Evolutionary conservation across 345 rosid species (phyloP), one percentile per base, ranked within the genome.

Genomic region (Zanthoxylum bungeanum): DNA sequence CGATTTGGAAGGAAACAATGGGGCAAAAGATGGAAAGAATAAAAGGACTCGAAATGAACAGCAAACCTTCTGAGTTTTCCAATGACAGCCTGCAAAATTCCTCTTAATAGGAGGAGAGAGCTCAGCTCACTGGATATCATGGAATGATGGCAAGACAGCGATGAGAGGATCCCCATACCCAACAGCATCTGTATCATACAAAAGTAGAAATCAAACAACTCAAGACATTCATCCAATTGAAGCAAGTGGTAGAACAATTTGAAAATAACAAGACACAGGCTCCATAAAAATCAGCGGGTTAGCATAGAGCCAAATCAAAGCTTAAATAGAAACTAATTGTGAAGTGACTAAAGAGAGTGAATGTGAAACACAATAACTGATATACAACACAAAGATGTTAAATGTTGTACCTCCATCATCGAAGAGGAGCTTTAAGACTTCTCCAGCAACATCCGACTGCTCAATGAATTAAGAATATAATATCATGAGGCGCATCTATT

Each of bases 371-470:
- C 8, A 31, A 50, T 53, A 34, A 68, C 9, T 61, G 33, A 56
- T 27, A 47, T 25, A 31, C 25, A 44, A 17, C 28, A 68, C 66
- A 55, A 56, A 42, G 69, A 65, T 7, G 60, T 42, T n/a, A 12
- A 64, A 67, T 60, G 63, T 34, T 71, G 28, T 87, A 95, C 99
- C 98, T 92, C 96, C 98, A 51, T 92, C 96, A 61, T 85, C 75
- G 25, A 86, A 80, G 64, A 95, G 88, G 75, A 95, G 74, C 91
- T 91, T 92, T 47, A 95, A 73, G 78, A 92, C 87, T 84, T 91
- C 93, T 50, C 98, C 99, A 66, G 91, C 92, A 53, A 85, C 91
- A 80, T 88, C 92, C 1, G 99, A 87, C 99, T 95, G 97, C 72
- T 83, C 85, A 81, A 69, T 24, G 53, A 31, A 78, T 72, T 46